A percentile compares a stretch with the other conserved stretches of the same genome.
Evolutionary conservation across 1,284 basidiomycete species (phyloP).

Genomic region (Cryptococcus sp.): DNA sequence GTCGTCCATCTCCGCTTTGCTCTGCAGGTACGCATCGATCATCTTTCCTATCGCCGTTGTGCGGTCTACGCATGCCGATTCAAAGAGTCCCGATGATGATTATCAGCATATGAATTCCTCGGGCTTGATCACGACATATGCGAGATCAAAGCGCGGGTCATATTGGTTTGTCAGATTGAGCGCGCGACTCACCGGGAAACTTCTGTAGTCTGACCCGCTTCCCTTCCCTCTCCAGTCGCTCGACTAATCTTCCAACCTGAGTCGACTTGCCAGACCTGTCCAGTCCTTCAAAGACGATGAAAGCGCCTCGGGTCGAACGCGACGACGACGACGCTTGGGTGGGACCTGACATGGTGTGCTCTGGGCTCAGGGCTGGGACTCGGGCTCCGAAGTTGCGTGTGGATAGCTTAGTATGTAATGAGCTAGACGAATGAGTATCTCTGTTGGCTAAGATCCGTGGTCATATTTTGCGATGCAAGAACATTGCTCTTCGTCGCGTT

Average conservation of each 20-base stretch:
- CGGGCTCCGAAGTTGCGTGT: too few species aligned
- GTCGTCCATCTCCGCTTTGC: slow-evolving; percentile 83
- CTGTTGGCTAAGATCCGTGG: too few species aligned
- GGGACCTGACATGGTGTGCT: too few species aligned
- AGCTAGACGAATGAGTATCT: too few species aligned
- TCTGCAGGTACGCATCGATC: slow-evolving; percentile 90
- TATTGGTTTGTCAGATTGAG: too few species aligned
- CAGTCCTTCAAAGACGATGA: slow-evolving; percentile 92
- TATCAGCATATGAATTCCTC: too few species aligned
- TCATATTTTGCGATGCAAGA: too few species aligned
- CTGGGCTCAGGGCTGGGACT: too few species aligned
- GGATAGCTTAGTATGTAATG: too few species aligned
- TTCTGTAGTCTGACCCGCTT: slow-evolving; percentile 60
- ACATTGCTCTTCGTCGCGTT: too few species aligned
- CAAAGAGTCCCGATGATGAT: neutral
- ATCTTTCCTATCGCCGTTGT: slow-evolving; percentile 88
- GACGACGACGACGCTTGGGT: neutral
- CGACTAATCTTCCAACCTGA: slow-evolving; percentile 67
- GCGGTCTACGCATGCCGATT: slow-evolving; percentile 63
- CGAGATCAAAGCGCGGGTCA: too few species aligned
- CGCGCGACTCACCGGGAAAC: slow-evolving; percentile 72
- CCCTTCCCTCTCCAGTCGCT: slow-evolving; percentile 54
- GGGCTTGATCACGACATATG: neutral
- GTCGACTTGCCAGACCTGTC: slow-evolving; percentile 91
- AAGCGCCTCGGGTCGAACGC: slow-evolving; percentile 59